phyloP scores from a whole-genome alignment of 139 green algal species.

The Coccomyxa sp. region DNA sequence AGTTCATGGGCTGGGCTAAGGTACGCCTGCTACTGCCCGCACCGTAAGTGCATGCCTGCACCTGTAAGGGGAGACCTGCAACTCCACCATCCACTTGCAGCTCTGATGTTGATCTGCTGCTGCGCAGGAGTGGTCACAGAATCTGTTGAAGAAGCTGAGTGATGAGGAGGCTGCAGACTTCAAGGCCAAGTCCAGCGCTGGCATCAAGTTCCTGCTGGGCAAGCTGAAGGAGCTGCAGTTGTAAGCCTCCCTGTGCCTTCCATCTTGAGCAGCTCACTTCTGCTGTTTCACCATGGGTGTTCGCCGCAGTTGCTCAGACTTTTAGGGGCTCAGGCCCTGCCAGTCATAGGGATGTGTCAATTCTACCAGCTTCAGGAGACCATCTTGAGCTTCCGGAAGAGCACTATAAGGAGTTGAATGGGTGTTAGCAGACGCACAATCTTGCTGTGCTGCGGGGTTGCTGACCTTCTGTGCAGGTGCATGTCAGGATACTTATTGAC shows the following conservation, averaged over 20 bases:
- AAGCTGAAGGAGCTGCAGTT: constrained; percentile 65
- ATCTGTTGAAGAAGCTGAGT: constrained; percentile 38
- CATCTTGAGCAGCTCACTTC: too few species aligned
- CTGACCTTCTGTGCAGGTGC: too few species aligned
- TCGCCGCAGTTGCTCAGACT: too few species aligned
- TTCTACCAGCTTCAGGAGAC: too few species aligned
- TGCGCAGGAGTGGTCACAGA: constrained; percentile 41
- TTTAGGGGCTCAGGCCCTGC: too few species aligned
- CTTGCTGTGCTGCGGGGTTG: too few species aligned
- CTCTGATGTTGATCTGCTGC: neutral
- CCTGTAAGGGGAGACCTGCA: neutral
- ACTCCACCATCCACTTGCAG: neutral
- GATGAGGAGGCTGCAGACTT: constrained; percentile 48
- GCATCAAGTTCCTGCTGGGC: constrained; percentile 55
- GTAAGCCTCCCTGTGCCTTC: too few species aligned
- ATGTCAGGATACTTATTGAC: too few species aligned
- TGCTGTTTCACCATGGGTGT: too few species aligned
- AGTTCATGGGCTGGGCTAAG: constrained; percentile 54
- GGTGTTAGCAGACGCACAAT: too few species aligned
- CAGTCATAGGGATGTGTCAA: neutral
- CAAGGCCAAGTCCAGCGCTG: constrained; percentile 45
- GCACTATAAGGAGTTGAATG: too few species aligned
- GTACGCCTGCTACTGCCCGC: neutral
- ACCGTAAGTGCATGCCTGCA: neutral
- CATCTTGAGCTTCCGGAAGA: too few species aligned